Base-by-base conservation (phyloP, 352 stramenopile genomes). In the Globisporangium radiosum region DNA sequence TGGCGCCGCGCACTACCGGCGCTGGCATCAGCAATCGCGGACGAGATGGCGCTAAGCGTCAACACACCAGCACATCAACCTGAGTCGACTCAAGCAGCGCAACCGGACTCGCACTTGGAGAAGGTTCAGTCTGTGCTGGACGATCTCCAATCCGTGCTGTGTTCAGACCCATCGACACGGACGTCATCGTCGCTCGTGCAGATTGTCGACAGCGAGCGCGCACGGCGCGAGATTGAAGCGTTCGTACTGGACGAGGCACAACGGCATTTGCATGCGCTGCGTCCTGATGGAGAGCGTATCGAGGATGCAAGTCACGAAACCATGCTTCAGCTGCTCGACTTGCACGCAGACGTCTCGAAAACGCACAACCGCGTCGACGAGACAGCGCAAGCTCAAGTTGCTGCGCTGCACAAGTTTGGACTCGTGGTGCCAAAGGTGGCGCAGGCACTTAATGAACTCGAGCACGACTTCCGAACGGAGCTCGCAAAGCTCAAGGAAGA, bases 321-420 rank as follows among this genome's bases (percentile, higher is more conserved):
- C 7, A 55, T 79, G 43, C 47, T 70, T 10, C 52, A 56, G 7
- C 40, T 89, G 3, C 56, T 86, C 8, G 56, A 64, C 37, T 57
- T 87, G 2, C 73, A 78, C 25, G 70, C 82, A 4, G 49, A 65
- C 0, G 62, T 81, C 7, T 68, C 74, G 25, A 73, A 68, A 15
- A 60, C 69, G 36, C 73, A 87, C 36, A 88, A 88, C 53, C 73
- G 73, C 43, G 75, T 87, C 54, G 76, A 87, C 37, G 73, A 85
- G 15, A 58, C 55, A 0, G 44, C 87, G 2, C 49, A 68, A 4
- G 69, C 47, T 2, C 59, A 69, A 19, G 17, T 82, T 7, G 40
- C 43, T 40, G 62, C 62, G 4, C 57, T 87, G 1, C 65, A 76
- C 48, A 76, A 74, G 39, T 80, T 85, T 56, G 75, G 73, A 11